phyloP scores from a whole-genome alignment of 2,329 filamentous ascomycete genomes.

The Pseudogymnoascus sp. region DNA sequence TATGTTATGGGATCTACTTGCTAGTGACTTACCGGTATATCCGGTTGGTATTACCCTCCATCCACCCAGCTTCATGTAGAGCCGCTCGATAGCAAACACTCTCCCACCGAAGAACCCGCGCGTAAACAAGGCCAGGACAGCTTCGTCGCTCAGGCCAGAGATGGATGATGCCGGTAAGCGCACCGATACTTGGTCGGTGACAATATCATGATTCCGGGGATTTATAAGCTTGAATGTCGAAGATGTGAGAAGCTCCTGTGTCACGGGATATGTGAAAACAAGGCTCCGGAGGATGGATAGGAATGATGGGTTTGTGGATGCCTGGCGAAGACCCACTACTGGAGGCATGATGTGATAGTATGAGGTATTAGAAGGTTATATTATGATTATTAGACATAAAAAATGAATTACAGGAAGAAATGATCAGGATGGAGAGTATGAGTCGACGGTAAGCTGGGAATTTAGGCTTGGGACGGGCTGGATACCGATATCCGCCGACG shows the following conservation, averaged over 20 bases:
- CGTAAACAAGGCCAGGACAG: slow-evolving; percentile 16
- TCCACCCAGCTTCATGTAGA: slow-evolving; percentile 8
- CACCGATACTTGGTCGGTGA: slow-evolving; percentile 6
- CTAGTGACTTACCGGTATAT: neutral
- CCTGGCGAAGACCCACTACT: neutral
- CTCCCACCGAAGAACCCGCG: slow-evolving; percentile 19
- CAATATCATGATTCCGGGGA: neutral
- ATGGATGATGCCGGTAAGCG: slow-evolving; percentile 8
- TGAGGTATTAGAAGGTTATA: neutral
- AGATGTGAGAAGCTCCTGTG: slow-evolving; percentile 2
- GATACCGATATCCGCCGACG: neutral
- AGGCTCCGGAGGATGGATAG: slow-evolving; percentile 5
- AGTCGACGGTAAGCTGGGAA: neutral
- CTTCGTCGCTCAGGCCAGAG: slow-evolving; percentile 13
- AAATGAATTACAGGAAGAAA: neutral
- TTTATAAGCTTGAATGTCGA: slow-evolving; percentile 1
- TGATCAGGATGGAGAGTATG: neutral
- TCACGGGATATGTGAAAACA: neutral
- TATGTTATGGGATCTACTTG: neutral
- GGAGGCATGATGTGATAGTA: neutral
- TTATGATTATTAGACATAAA: neutral
- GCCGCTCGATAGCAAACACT: slow-evolving; percentile 16
- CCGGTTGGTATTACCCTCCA: neutral
- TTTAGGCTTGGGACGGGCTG: neutral
- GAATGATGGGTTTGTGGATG: neutral